Evolutionary conservation across 2,329 filamentous ascomycete species (phyloP), one percentile per base, ranked within the genome.

Genomic region (Leptoxyphium fumago): DNA sequence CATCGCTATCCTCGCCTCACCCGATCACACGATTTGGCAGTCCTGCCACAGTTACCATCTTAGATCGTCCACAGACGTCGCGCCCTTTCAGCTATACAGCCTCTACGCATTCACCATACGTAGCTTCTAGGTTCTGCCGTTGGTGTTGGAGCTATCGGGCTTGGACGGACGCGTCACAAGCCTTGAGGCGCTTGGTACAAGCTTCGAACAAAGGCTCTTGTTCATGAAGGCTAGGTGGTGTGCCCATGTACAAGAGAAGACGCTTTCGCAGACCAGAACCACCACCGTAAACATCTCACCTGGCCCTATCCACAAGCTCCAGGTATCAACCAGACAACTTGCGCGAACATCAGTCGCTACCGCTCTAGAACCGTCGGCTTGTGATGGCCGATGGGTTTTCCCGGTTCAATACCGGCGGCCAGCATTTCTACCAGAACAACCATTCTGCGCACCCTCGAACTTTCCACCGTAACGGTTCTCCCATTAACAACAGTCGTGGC

Each of bases 341-440:
- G 29, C 45, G 38, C 14, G 32, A 15, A 13, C 36, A 29, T 30
- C 46, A 43, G 39, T 48, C 45, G 46, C 45, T 45, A 42, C 50
- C 45, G 29, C 43, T 38, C 39, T 44, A 39, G 36, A 48, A 42
- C 48, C 55, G 48, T 55, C 56, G 59, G 56, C 63, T 61, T 72
- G 78, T 75, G 71, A 78, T 80, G 76, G 77, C 78, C 68, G 75
- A 82, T 77, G 75, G 73, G 74, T 67, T 65, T 55, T 75, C 74
- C 67, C 71, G 70, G 65, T 78, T 77, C 68, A 65, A 74, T 68
- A 73, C 74, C 70, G 69, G 71, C 65, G 69, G 70, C 65, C 74
- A 72, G 61, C 71, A 73, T 61, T 75, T 75, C 64, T 73, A 74
- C 63, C 63, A 69, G 54, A 71, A 72, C 58, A 66, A 72, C 59